Percentiles rank a stretch among this genome's conserved stretches.
phyloP scores from a whole-genome alignment of 2,329 filamentous ascomycete species.

The Fusarium haematococcum region DNA sequence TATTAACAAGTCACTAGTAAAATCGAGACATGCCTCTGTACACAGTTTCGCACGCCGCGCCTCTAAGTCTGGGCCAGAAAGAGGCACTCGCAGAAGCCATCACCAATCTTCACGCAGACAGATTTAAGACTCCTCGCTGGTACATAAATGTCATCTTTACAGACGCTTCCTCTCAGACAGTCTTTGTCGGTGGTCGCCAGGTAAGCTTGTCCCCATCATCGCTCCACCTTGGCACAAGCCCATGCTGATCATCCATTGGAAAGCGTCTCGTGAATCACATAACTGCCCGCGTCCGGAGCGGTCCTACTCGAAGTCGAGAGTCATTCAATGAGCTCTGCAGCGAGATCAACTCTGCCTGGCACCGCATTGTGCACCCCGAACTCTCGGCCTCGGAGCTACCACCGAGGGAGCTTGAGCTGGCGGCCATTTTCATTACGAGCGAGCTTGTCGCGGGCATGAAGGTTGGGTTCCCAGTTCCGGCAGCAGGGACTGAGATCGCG shows the following conservation, averaged over 20 bases:
- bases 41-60: neutral
- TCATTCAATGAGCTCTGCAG: neutral
- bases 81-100: neutral
- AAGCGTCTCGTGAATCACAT: neutral
- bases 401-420: neutral
- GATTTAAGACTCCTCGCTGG: neutral
- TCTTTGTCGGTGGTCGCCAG: neutral
- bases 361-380: neutral
- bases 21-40: neutral
- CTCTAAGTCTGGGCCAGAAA: neutral
- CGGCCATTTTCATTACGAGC: neutral
- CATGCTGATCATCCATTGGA: neutral
- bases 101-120: neutral
- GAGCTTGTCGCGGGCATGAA: constrained; percentile 3
- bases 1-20: neutral
- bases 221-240: neutral
- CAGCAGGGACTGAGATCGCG: neutral
- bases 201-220: neutral
- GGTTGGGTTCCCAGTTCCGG: neutral
- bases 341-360: neutral
- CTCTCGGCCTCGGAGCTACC: neutral
- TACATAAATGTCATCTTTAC: neutral
- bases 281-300: neutral
- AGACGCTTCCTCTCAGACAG: neutral
- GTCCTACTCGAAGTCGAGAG: neutral